Percentiles rank a stretch among this genome's conserved stretches.
These are phyloP conservation scores for Purpureocillium lavendulum DNA, from an alignment of 2,329 filamentous ascomycete genomes.

Conservation along the genomic window DNA sequence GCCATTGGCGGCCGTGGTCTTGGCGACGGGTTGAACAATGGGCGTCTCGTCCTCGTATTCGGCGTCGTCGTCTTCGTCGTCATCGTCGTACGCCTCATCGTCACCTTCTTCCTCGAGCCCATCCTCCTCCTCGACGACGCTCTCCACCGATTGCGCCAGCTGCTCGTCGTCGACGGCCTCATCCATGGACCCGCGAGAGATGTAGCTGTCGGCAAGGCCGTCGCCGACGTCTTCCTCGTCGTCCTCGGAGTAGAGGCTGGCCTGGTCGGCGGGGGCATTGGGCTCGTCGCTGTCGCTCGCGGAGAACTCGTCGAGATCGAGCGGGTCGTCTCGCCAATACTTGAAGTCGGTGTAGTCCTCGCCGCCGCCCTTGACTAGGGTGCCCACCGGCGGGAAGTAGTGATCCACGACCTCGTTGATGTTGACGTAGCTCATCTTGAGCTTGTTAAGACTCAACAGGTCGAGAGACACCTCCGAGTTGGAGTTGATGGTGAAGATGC, in stretches of 20 bases:
- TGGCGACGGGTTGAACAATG: conserved; percentile 7
- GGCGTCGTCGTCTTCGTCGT: conserved; percentile 15
- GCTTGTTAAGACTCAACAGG: conserved; percentile 81
- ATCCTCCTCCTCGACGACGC: conserved; percentile 22
- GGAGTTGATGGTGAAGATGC: conserved; percentile 98
- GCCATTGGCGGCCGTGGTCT: conserved; percentile 4
- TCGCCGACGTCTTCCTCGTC: conserved; percentile 30
- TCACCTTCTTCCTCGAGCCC: conserved; percentile 33
- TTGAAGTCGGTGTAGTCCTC: conserved; percentile 96
- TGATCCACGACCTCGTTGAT: conserved; percentile 98
- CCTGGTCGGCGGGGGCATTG: conserved; percentile 37
- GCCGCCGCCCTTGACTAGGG: conserved; percentile 79
- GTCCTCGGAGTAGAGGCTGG: conserved; percentile 33
- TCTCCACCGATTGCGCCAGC: conserved; percentile 32
- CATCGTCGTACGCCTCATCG: conserved; percentile 34
- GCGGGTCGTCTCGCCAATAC: conserved; percentile 83
- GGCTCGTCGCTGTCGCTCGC: conserved; percentile 64
- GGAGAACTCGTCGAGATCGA: conserved; percentile 83
- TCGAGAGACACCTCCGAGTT: conserved; percentile 94
- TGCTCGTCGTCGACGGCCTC: conserved; percentile 25
- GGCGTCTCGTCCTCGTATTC: conserved; percentile 10
- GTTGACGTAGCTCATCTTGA: conserved; percentile 93
- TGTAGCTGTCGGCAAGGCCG: conserved; percentile 46
- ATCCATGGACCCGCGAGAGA: conserved; percentile 41
- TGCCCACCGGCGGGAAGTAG: conserved; percentile 88